Conservation (phyloP, 2,329 filamentous ascomycete species). For the Fonsecaea pugnacius region DNA sequence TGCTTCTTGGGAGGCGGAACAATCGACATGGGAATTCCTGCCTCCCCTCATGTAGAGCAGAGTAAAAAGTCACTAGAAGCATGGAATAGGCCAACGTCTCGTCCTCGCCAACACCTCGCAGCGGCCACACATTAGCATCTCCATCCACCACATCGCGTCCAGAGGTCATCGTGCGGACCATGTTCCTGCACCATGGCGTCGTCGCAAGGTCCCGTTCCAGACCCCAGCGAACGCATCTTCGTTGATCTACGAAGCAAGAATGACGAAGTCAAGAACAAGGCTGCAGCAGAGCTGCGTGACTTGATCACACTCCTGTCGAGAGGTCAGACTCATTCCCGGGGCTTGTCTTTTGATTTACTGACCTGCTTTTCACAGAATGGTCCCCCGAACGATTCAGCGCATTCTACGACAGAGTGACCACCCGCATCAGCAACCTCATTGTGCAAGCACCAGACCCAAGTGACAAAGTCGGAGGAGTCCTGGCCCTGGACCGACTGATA, state of each 20-base stretch:
- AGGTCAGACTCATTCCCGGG: constrained; percentile 42
- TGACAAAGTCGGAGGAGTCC: constrained; percentile 88
- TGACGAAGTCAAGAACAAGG: constrained; percentile 54
- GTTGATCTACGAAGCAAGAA: constrained; percentile 62
- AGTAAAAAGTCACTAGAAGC: background rate
- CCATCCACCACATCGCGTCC: background rate
- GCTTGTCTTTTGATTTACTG: constrained; percentile 11
- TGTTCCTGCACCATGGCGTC: constrained; percentile 48
- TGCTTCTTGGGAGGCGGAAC: background rate
- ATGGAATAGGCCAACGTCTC: background rate
- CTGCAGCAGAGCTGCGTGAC: constrained; percentile 54
- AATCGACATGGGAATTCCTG: background rate
- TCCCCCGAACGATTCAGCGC: constrained; percentile 76
- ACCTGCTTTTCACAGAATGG: constrained; percentile 63
- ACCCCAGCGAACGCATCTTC: constrained; percentile 61
- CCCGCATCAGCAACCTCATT: constrained; percentile 72
- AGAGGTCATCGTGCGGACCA: constrained; percentile 28
- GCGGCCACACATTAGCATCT: background rate
- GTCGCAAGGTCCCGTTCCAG: constrained; percentile 52
- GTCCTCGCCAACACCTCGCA: background rate
- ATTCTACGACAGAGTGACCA: constrained; percentile 70
- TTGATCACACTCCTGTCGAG: constrained; percentile 52
- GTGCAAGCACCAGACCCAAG: constrained; percentile 83
- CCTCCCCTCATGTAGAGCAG: background rate
- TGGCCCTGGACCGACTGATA: constrained; percentile 88